A percentile compares a stretch with the other conserved stretches of the same genome.
phyloP scores from a whole-genome alignment of 2,329 filamentous ascomycete genomes.

The Neofusicoccum parvum region DNA sequence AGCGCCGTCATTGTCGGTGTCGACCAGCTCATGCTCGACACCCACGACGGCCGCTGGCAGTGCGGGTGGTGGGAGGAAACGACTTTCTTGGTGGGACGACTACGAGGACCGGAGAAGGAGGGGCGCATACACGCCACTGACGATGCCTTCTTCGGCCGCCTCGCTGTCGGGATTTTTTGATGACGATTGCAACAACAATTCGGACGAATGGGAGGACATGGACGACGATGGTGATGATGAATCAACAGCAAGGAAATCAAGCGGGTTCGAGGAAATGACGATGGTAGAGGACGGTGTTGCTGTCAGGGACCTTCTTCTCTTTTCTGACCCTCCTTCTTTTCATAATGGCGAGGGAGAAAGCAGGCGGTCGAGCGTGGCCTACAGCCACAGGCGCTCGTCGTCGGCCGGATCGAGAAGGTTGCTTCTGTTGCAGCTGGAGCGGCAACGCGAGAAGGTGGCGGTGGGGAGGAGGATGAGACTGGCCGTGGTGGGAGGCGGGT shows the following conservation, averaged over 20 bases:
- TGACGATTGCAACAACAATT: background rate
- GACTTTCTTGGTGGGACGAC: slow-evolving; percentile 20
- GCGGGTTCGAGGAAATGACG: slow-evolving; percentile 17
- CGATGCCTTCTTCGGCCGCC: slow-evolving; percentile 8
- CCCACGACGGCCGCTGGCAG: slow-evolving; percentile 7
- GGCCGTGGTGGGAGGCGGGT: slow-evolving; percentile 4
- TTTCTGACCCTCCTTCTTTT: slow-evolving; percentile 2
- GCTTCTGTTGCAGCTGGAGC: slow-evolving; percentile 9
- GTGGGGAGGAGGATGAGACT: slow-evolving; percentile 1
- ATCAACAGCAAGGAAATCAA: slow-evolving; percentile 10
- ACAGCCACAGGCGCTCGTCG: slow-evolving; percentile 12
- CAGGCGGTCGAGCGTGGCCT: slow-evolving; percentile 5
- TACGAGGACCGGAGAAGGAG: slow-evolving; percentile 12
- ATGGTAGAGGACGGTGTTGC: slow-evolving; percentile 16
- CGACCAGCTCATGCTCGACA: slow-evolving; percentile 6
- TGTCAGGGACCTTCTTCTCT: slow-evolving; percentile 8
- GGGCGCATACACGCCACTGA: slow-evolving; percentile 8
- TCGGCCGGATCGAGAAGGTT: background rate
- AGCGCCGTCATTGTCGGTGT: background rate
- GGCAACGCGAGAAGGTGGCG: slow-evolving; percentile 1
- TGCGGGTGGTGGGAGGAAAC: slow-evolving; percentile 18
- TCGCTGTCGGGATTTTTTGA: background rate
- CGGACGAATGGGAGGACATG: slow-evolving; percentile 12
- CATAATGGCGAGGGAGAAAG: background rate
- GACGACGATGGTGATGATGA: slow-evolving; percentile 9